A percentile compares a stretch with the other conserved stretches of the same genome.
These are phyloP conservation scores for Colletotrichum australisinense DNA, from an alignment of 2,329 filamentous ascomycete species.

Conservation along the genomic window DNA sequence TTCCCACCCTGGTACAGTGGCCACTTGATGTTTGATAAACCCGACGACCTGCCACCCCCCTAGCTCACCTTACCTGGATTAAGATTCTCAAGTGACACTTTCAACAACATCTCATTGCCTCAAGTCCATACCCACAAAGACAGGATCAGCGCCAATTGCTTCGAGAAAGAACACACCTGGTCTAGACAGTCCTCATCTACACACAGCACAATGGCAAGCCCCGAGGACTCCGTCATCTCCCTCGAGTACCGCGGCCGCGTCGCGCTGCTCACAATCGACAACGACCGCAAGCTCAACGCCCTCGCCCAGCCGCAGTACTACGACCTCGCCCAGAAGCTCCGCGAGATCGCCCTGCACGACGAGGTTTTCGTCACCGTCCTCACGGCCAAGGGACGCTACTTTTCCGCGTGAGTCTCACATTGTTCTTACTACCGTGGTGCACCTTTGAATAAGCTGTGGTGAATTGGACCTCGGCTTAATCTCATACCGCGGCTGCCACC, in stretches of 20 bases:
- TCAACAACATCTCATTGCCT: not conserved
- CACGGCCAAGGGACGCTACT: slow-evolving; percentile 83
- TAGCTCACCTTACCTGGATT: not conserved
- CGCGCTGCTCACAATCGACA: slow-evolving; percentile 86
- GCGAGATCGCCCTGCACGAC: slow-evolving; percentile 81
- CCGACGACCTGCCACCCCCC: not conserved
- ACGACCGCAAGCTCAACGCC: slow-evolving; percentile 88
- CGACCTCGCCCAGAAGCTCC: slow-evolving; percentile 76
- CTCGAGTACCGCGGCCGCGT: slow-evolving; percentile 55
- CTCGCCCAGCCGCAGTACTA: slow-evolving; percentile 80
- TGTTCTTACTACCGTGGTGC: too few species aligned
- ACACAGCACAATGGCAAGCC: slow-evolving; percentile 16
- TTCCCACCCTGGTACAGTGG: not conserved
- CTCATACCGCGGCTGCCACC: not conserved
- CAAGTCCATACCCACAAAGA: too few species aligned
- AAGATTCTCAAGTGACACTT: not conserved
- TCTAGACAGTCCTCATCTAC: not conserved
- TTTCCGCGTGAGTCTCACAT: slow-evolving; percentile 94
- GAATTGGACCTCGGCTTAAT: not conserved
- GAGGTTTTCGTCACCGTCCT: slow-evolving; percentile 88
- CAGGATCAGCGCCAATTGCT: too few species aligned
- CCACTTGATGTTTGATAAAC: slow-evolving; percentile 3
- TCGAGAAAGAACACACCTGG: not conserved
- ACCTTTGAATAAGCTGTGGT: not conserved
- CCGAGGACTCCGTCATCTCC: slow-evolving; percentile 43